Percentiles rank a stretch among this genome's conserved stretches.
These are phyloP conservation scores for Fusarium secorum DNA, from an alignment of 2,329 filamentous ascomycete species.

Conservation along the genomic window DNA sequence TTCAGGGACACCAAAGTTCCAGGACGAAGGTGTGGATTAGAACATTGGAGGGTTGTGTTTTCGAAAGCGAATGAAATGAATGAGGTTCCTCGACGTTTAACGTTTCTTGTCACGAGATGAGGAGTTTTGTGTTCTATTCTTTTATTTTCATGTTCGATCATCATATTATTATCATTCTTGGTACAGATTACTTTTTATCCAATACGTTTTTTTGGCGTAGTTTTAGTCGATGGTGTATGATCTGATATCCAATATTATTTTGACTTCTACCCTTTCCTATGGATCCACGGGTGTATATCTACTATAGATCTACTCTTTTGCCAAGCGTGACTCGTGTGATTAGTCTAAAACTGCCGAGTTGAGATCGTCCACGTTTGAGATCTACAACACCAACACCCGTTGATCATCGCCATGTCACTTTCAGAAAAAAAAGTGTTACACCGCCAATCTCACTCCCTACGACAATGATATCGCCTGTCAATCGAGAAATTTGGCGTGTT, in stretches of 20 bases:
- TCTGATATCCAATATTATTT: conserved; percentile 13
- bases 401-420: conserved; percentile 1
- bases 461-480: background rate
- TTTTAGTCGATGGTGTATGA: conserved; percentile 6
- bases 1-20: conserved; percentile 32
- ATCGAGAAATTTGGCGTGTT: background rate
- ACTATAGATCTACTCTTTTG: background rate
- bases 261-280: background rate
- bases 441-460: conserved; percentile 15
- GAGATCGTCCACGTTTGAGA: conserved; percentile 21
- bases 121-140: conserved; percentile 25
- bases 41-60: background rate
- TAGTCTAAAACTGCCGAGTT: conserved; percentile 17
- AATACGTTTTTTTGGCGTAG: background rate
- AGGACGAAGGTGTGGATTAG: conserved; percentile 48
- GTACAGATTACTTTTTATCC: conserved; percentile 16
- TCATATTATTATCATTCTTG: conserved; percentile 1
- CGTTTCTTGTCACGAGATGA: conserved; percentile 31
- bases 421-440: background rate
- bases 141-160: conserved; percentile 8
- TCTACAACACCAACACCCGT: conserved; percentile 15
- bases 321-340: conserved; percentile 9
- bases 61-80: conserved; percentile 23
- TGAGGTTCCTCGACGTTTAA: conserved; percentile 10
- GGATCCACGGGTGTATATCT: background rate